A percentile compares a stretch with the other conserved stretches of the same genome.
Evolutionary conservation across 2,329 filamentous ascomycete species (phyloP).

Genomic region (Hirsutella rhossiliensis): DNA sequence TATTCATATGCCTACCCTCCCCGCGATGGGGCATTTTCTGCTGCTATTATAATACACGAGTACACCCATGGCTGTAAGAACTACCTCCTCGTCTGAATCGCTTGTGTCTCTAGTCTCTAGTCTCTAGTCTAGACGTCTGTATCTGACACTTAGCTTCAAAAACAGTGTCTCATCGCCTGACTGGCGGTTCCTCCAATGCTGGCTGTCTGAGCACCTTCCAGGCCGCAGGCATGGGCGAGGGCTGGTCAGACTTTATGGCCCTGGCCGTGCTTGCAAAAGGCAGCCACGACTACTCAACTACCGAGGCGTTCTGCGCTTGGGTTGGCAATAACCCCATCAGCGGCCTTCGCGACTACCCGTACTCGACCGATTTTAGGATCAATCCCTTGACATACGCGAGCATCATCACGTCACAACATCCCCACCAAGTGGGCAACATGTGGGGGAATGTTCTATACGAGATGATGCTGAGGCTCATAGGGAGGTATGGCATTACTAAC

Average conservation of each 20-base stretch:
- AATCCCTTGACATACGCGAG: too few species aligned
- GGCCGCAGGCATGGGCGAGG: constrained; percentile 44
- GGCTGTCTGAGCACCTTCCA: constrained; percentile 35
- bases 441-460: constrained; percentile 44
- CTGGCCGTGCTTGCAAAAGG: constrained; percentile 34
- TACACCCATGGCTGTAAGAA: constrained; percentile 37
- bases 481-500: constrained; percentile 39
- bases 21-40: constrained; percentile 45
- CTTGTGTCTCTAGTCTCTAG: too few species aligned
- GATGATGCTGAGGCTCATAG: constrained; percentile 45
- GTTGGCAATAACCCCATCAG: too few species aligned
- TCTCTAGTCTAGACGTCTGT: too few species aligned
- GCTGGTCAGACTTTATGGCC: constrained; percentile 45
- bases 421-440: constrained; percentile 37
- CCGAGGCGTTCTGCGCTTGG: too few species aligned
- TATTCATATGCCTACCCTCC: too few species aligned
- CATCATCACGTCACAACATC: too few species aligned
- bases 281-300: constrained; percentile 27
- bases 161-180: constrained; percentile 42
- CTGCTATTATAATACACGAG: constrained; percentile 48
- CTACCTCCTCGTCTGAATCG: constrained; percentile 3
- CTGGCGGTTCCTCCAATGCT: constrained; percentile 42
- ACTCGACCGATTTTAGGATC: too few species aligned
- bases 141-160: neutral
- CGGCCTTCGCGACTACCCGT: constrained; percentile 37